Percentiles rank a stretch among this genome's conserved stretches.
phyloP scores from a whole-genome alignment of 1,284 basidiomycete species.

The Meripilus lineatus region DNA sequence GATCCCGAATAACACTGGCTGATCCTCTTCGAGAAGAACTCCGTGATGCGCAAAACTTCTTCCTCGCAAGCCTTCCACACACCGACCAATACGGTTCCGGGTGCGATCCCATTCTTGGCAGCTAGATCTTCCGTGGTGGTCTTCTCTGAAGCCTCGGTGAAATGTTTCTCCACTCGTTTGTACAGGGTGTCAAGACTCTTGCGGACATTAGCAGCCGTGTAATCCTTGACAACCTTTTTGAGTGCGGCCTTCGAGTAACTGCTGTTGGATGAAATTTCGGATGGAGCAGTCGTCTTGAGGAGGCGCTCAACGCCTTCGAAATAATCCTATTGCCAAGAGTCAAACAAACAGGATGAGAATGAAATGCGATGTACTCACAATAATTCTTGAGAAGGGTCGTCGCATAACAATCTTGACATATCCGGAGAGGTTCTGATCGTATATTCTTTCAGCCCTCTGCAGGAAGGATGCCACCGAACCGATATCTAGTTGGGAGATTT shows the following conservation, averaged over 20 bases:
- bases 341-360: not conserved
- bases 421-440: conserved; percentile 80
- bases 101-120: conserved; percentile 43
- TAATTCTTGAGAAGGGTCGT: conserved; percentile 82
- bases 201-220: conserved; percentile 82
- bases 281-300: conserved; percentile 75
- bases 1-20: conserved; percentile 73
- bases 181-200: conserved; percentile 83
- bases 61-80: conserved; percentile 90
- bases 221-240: conserved; percentile 86
- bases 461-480: conserved; percentile 67
- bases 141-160: conserved; percentile 74
- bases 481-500: conserved; percentile 68
- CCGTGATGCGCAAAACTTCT: conserved; percentile 70
- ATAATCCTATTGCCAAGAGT: conserved; percentile 64
- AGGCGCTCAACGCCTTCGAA: conserved; percentile 90
- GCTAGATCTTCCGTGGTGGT: conserved; percentile 47
- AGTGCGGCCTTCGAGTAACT: conserved; percentile 75
- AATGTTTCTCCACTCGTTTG: conserved; percentile 95
- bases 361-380: conserved; percentile 47
- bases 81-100: conserved; percentile 69
- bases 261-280: conserved; percentile 74
- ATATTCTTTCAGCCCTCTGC: conserved; percentile 75
- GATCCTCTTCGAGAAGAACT: conserved; percentile 65
- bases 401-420: conserved; percentile 89